Percentiles rank a stretch among this genome's conserved stretches.
These are phyloP conservation scores for Biscogniauxia mediterranea DNA, from an alignment of 2,329 filamentous ascomycete genomes.

Conservation along the genomic window DNA sequence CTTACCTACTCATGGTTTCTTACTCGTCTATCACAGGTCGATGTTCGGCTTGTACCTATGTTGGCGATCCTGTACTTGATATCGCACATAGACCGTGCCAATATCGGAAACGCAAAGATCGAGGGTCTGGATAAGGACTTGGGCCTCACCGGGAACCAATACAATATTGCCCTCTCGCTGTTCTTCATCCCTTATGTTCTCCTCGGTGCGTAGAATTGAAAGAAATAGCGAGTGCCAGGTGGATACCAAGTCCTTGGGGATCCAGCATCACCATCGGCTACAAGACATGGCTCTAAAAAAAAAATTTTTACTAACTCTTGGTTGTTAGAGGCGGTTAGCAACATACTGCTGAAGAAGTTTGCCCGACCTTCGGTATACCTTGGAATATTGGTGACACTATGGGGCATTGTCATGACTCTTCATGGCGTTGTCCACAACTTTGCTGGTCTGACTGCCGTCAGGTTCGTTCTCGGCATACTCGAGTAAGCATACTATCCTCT, in stretches of 20 bases:
- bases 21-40: neutral
- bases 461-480: conserved; percentile 40
- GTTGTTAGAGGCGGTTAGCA: conserved; percentile 36
- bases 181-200: conserved; percentile 32
- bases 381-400: conserved; percentile 33
- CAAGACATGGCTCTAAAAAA: neutral
- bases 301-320: neutral
- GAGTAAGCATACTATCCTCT: conserved; percentile 30
- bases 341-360: conserved; percentile 38
- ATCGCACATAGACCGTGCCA: neutral
- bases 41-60: conserved; percentile 1
- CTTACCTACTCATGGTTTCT: neutral
- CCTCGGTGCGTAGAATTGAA: neutral
- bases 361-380: conserved; percentile 45
- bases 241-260: neutral
- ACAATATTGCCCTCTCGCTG: conserved; percentile 28
- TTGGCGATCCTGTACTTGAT: neutral
- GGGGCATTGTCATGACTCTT: conserved; percentile 39
- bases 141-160: conserved; percentile 35
- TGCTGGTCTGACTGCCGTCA: conserved; percentile 37
- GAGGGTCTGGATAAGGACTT: conserved; percentile 19
- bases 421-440: conserved; percentile 40
- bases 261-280: neutral
- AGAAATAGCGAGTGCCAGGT: no score
- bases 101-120: conserved; percentile 29